Conservation (phyloP, 352 stramenopile genomes). For the Globisporangium megalacanthum region DNA sequence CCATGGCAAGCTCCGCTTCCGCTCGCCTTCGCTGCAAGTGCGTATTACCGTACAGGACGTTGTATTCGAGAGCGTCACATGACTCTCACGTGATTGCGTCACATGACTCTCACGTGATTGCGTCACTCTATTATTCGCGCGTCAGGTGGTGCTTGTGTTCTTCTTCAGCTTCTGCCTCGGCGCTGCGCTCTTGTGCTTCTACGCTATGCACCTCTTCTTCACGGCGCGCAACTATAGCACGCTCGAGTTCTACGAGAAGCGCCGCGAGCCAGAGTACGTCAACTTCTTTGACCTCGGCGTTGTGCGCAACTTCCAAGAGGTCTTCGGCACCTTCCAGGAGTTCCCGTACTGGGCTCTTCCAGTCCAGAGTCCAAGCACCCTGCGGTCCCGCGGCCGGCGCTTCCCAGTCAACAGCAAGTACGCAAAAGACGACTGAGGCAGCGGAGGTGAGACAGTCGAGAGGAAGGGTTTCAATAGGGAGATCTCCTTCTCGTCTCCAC, state of each 20-base stretch:
- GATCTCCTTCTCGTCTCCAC: too few species aligned
- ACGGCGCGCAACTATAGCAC: conserved; percentile 70
- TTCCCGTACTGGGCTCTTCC: conserved; percentile 72
- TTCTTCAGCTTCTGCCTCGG: conserved; percentile 66
- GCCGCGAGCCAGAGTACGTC: conserved; percentile 62
- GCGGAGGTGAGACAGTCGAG: too few species aligned
- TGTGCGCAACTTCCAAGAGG: conserved; percentile 67
- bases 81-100: too few species aligned
- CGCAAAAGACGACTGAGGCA: conserved; percentile 39
- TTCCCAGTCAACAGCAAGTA: conserved; percentile 58
- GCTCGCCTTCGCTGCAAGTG: conserved; percentile 60
- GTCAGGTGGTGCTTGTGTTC: conserved; percentile 59
- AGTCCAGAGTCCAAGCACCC: conserved; percentile 45
- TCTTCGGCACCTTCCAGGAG: conserved; percentile 61
- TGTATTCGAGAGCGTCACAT: too few species aligned
- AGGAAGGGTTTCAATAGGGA: not conserved
- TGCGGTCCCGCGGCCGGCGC: conserved; percentile 29
- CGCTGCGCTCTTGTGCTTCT: conserved; percentile 65
- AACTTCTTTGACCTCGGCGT: conserved; percentile 80
- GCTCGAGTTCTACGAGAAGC: conserved; percentile 87
- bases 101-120: too few species aligned
- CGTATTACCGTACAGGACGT: too few species aligned
- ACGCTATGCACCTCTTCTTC: conserved; percentile 72
- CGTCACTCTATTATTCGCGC: not conserved
- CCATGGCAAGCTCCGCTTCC: conserved; percentile 45